Base-by-base conservation (phyloP, 108 stramenopile species). In the Fistulifera pelliculosa region DNA sequence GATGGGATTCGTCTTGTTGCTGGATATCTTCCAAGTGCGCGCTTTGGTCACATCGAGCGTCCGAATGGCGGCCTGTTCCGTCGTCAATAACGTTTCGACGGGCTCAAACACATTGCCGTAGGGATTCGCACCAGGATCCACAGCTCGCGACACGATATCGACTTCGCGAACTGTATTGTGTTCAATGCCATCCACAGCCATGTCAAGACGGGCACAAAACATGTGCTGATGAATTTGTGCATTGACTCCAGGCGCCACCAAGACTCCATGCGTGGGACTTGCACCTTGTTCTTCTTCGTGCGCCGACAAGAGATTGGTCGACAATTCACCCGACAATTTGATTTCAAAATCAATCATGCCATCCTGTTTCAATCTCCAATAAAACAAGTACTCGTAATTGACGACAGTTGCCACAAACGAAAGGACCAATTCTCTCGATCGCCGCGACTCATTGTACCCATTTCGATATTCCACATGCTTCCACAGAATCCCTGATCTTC, bases 391-490 rank as follows among this genome's bases (percentile, higher is more conserved):
- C 41, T 81, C 84, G 59, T 85, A 85, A 43, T 85, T 85, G 48
- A 81, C 84, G 31, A 85, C 84, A 27, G 84, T 81, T n/a, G 74
- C 71, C 42, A 85, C 78, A 35, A 64, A 75, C 13, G 52, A 56
- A 57, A 85, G 60, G 2, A 85, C 77, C 41, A 85, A 65, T 47
- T 81, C 72, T 35, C 80, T 64, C 0, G 65, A 47, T 5, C 84
- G 58, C 14, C 84, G 64, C 0, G 77, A 61, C 60, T 85, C 84
- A 40, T 66, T 79, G 70, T 85, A 80, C 15, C 84, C 84, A 52
- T 71, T 81, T 8, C 84, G 68, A 44, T 81, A 85, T 22, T 85
- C 84, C 2, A 85, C 84, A 58, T 85, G 84, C 56, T 81, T 85
- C 73, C 73, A 85, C n/a, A 81, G 15, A 85, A 25, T 6, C 84